These are phyloP conservation scores for Cytospora paraplurivora DNA, from an alignment of 2,329 filamentous ascomycete genomes.

Conservation along the genomic window DNA sequence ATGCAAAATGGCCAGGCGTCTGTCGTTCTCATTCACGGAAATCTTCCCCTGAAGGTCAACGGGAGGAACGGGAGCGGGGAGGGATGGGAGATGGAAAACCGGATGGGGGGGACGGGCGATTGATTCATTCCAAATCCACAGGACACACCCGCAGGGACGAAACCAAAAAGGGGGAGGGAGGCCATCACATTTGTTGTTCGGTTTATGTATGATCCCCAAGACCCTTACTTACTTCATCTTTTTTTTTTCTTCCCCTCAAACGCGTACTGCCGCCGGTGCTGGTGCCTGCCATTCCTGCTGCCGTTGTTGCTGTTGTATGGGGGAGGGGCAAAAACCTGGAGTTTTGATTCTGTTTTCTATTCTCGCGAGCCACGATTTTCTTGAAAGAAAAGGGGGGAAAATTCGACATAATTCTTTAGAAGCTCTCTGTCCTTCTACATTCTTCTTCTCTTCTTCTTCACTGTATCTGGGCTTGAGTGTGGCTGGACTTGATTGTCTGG, in stretches of 20 bases:
- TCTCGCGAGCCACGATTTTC: constrained; percentile 6
- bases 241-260: neutral
- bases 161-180: neutral
- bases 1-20: constrained; percentile 19
- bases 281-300: too few relatives aligned
- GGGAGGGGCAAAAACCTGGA: constrained; percentile 15
- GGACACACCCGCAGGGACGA: too few relatives aligned
- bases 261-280: neutral
- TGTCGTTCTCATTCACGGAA: neutral
- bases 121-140: too few relatives aligned
- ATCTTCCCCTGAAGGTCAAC: neutral
- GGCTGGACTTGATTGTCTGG: too few relatives aligned
- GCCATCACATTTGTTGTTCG: neutral
- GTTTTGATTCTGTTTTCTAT: neutral
- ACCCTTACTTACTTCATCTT: neutral
- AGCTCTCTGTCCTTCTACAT: too few relatives aligned
- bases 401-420: constrained; percentile 14
- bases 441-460: too few relatives aligned
- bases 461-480: too few relatives aligned
- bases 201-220: constrained; percentile 3
- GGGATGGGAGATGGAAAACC: neutral
- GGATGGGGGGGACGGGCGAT: neutral
- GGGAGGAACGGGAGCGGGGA: neutral
- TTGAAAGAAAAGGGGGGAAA: neutral
- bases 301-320: neutral